phyloP scores from a whole-genome alignment of 495 filamentous ascomycete genomes.

The Aspergillus wentii region DNA sequence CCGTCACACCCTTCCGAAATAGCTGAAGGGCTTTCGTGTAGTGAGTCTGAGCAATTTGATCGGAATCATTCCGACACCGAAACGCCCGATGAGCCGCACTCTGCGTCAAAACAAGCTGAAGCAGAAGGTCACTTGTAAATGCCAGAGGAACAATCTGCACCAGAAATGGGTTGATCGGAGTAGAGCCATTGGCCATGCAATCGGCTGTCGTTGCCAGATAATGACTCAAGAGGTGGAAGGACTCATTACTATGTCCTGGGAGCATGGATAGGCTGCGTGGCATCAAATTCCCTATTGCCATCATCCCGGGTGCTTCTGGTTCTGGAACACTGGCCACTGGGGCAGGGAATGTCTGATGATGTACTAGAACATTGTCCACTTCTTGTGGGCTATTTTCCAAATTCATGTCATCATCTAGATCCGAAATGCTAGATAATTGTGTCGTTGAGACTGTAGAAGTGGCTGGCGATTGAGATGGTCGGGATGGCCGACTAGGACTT shows the following conservation, averaged over 20 bases:
- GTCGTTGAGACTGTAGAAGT: too few relatives aligned
- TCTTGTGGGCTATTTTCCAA: too few relatives aligned
- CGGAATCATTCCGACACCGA: constrained; percentile 27
- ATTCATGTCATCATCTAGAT: too few relatives aligned
- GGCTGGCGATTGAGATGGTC: too few relatives aligned
- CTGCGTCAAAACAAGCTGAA: constrained; percentile 34
- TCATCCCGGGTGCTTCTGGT: background rate
- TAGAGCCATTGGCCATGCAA: constrained; percentile 35
- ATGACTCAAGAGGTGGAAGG: constrained; percentile 30
- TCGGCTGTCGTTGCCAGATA: constrained; percentile 33
- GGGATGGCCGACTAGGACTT: too few relatives aligned
- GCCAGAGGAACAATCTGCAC: constrained; percentile 35
- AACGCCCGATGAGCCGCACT: constrained; percentile 36
- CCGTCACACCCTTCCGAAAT: constrained; percentile 28
- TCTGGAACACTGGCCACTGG: background rate
- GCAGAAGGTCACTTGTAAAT: constrained; percentile 30
- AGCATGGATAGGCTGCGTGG: constrained; percentile 29
- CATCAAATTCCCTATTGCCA: constrained; percentile 18
- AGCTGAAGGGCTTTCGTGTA: constrained; percentile 30
- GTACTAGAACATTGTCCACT: too few relatives aligned
- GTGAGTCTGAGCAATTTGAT: constrained; percentile 29
- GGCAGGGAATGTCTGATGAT: constrained; percentile 1
- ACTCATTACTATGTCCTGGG: constrained; percentile 27
- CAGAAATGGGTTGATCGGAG: constrained; percentile 31
- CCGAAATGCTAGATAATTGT: too few relatives aligned